A percentile compares a stretch with the other conserved stretches of the same genome.
phyloP scores from a whole-genome alignment of 495 filamentous ascomycete species.

The Aspergillus avenaceus region DNA sequence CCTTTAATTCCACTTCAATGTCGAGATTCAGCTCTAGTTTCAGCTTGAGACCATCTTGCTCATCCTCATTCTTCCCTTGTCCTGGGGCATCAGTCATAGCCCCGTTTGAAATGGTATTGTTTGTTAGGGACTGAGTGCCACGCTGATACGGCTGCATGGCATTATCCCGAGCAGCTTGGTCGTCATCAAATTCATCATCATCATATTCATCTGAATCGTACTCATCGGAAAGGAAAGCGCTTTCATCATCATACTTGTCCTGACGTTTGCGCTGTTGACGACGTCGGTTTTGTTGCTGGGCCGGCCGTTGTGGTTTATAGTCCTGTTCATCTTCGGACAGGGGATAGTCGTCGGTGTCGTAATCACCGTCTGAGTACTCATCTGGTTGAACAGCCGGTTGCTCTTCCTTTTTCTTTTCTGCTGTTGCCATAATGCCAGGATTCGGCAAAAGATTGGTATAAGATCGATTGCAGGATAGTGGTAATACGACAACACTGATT shows the following conservation, averaged over 20 bases:
- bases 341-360: conserved; percentile 30
- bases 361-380: conserved; percentile 37
- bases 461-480: neutral
- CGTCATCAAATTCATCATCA: conserved; percentile 20
- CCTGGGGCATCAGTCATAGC: conserved; percentile 27
- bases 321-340: conserved; percentile 33
- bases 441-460: neutral
- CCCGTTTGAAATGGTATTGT: conserved; percentile 16
- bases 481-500: neutral
- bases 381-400: conserved; percentile 33
- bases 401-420: conserved; percentile 35
- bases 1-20: conserved; percentile 83
- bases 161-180: conserved; percentile 20
- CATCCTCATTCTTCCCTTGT: conserved; percentile 27
- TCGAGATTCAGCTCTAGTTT: conserved; percentile 83
- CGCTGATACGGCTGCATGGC: conserved; percentile 43
- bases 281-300: conserved; percentile 5
- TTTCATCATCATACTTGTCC: conserved; percentile 42
- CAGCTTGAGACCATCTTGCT: conserved; percentile 60
- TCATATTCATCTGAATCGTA: conserved; percentile 46
- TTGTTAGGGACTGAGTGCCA: conserved; percentile 14
- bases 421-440: conserved; percentile 34
- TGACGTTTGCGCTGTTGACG: conserved; percentile 18
- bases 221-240: conserved; percentile 52
- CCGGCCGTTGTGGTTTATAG: conserved; percentile 24